Evolutionary conservation across 2,329 filamentous ascomycete species (phyloP), one percentile per base, ranked within the genome.

Genomic region (Alternaria sp.): DNA sequence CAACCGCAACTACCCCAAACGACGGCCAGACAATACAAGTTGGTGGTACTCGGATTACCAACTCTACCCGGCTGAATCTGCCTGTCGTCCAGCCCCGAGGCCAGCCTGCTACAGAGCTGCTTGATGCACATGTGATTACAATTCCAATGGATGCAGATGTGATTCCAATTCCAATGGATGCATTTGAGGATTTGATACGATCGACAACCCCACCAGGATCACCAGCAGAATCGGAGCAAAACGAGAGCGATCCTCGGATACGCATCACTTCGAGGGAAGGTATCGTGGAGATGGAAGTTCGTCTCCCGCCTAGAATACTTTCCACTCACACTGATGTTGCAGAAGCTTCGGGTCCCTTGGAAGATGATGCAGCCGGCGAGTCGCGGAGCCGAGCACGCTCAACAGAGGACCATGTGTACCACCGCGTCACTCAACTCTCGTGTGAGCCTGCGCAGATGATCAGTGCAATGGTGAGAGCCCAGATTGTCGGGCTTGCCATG

Each of bases 281-380:
- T 3, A 71, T 77, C 23, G 75, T 78, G 23, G 74, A 77, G 54
- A 74, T 78, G 67, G 76, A 78, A 59, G 75, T 78, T 6, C 72
- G 73, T 21, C 61, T 78, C 17, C 76, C 76, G 8, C 67, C 72
- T 45, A 69, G 71, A 36, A 60, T 74, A 28, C 62, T 75, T 33
- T 72, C 71, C 9, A 68, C 67, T 44, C 71, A 71, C 52, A 73
- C 63, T 13, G 70, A 72, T 51, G 51, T 69, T 21, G 57, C 62
- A 42, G 68, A 61, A 52, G 60, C 54, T 23, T 51, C 53, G 41
- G 56, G 57, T 9, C 17, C 61, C 7, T 51, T 57, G 13, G 60
- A 52, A 36, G 58, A 59, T 40, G 58, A 31, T 28, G 46, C 51
- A 31, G 48, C 63, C n/a, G 41, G 29, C 40, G 49, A 51, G 7